Percentiles rank a stretch among this genome's conserved stretches.
These are phyloP conservation scores for Ophiostoma piceae DNA, from an alignment of 2,329 filamentous ascomycete species.

Conservation along the genomic window DNA sequence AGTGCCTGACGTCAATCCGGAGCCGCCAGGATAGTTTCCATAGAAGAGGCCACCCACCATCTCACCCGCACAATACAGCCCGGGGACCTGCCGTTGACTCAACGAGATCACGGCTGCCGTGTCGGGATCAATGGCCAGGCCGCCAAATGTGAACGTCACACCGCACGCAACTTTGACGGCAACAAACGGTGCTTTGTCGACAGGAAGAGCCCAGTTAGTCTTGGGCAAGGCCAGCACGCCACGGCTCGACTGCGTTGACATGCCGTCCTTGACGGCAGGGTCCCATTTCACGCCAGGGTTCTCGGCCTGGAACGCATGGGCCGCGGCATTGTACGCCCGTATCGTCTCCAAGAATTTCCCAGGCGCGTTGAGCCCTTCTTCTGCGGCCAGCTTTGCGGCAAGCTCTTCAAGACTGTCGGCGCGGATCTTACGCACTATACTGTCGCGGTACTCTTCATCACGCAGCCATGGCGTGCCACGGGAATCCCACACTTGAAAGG, in stretches of 20 bases:
- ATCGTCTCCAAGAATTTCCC: background rate
- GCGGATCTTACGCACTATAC: background rate
- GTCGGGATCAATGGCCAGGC: constrained; percentile 51
- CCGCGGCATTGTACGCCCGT: background rate
- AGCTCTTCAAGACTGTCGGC: background rate
- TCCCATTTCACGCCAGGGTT: constrained; percentile 48
- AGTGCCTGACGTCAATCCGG: constrained; percentile 32
- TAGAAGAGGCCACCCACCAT: constrained; percentile 63
- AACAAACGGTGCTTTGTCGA: constrained; percentile 53
- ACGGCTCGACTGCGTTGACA: constrained; percentile 53
- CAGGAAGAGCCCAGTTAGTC: constrained; percentile 60
- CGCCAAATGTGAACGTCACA: constrained; percentile 65
- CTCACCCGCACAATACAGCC: constrained; percentile 58
- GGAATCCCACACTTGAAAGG: constrained; percentile 62
- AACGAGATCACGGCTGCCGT: constrained; percentile 50
- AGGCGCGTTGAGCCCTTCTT: background rate
- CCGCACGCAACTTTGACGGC: constrained; percentile 61
- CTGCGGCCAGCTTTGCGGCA: background rate
- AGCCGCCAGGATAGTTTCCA: constrained; percentile 59
- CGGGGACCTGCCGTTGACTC: constrained; percentile 44
- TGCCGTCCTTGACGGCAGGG: constrained; percentile 55
- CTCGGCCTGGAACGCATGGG: constrained; percentile 33
- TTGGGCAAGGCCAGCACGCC: constrained; percentile 48
- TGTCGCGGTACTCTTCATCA: background rate
- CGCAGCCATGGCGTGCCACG: constrained; percentile 42